Base-by-base conservation (phyloP, 768 basidiomycete genomes). In the Tulasnella calospora region DNA sequence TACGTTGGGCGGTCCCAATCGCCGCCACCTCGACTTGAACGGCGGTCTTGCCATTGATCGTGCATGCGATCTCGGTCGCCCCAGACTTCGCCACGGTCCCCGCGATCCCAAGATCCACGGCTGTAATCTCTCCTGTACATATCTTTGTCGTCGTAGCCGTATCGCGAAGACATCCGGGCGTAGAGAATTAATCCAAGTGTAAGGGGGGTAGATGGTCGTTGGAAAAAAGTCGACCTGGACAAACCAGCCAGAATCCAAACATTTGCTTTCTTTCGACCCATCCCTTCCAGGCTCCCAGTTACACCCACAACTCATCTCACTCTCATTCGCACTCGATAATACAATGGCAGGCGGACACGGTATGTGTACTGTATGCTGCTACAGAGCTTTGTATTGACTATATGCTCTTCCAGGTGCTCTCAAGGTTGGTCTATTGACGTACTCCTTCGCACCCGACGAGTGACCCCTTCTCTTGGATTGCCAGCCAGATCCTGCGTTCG, bases 341-440 rank as follows among this genome's bases (percentile, higher is more conserved):
- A 84, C 81, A 84, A 91, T 91, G 91, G 91, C 88, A 82, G 93
- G 88, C 82, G 84, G 83, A 80, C 90, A 92, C 85, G 90, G 92
- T 87, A 82, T 80, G 87, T 84, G 15, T 7, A 27, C 79, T 57
- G 74, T 77, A 81, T 33, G 27, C 13, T 21, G 41, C 10, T 7
- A 41, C 8, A 0, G n/a, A 15, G 23, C 41, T 21, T 9, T 46
- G 2, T 41, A 70, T 78, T 23, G 78, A 78, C 80, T 38, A 71
- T 84, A 36, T 81, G 71, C 19, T 30, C 73, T 46, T 79, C 73
- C 78, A 92, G 91, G 89, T 81, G 87, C 87, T 80, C 84, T 91
- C 70, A 92, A 89, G 86, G 91, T 91, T 80, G 74, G 83, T 74
- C 41, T 27, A 61, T 61, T 61, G 57, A 61, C 57, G 57, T 55